Conservation (phyloP, 257 asterid species). For the Fraxinus quadrangulata region DNA sequence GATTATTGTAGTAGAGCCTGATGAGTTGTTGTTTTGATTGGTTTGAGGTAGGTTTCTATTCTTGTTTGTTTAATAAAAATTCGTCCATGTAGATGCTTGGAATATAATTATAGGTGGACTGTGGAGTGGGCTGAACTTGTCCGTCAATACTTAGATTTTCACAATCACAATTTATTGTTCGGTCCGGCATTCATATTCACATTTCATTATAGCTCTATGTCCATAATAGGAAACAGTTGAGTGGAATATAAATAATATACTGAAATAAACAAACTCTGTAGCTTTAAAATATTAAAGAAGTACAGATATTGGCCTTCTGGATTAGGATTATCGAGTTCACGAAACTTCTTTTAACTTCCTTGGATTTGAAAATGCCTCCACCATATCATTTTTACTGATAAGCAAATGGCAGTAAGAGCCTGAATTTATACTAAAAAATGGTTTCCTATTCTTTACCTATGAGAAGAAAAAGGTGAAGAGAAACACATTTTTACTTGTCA, state of each 20-base stretch:
- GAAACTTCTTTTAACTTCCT: neutral
- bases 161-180: neutral
- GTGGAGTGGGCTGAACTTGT: neutral
- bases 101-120: neutral
- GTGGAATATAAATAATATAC: neutral
- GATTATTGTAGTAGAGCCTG: neutral
- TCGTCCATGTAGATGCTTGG: neutral
- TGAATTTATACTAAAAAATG: neutral
- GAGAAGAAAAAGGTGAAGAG: neutral
- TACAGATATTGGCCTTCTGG: neutral
- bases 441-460: neutral
- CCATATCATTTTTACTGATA: neutral
- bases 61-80: neutral
- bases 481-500: neutral
- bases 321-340: neutral
- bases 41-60: neutral
- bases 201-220: neutral
- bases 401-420: neutral
- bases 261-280: neutral
- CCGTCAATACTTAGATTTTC: neutral
- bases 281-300: neutral
- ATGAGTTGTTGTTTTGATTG: slow-evolving; percentile 3
- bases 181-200: neutral
- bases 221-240: neutral
- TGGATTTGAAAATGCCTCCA: neutral